These are phyloP conservation scores for Trifolium pratense DNA, from an alignment of 306 rosid genomes.

Conservation along the genomic window DNA sequence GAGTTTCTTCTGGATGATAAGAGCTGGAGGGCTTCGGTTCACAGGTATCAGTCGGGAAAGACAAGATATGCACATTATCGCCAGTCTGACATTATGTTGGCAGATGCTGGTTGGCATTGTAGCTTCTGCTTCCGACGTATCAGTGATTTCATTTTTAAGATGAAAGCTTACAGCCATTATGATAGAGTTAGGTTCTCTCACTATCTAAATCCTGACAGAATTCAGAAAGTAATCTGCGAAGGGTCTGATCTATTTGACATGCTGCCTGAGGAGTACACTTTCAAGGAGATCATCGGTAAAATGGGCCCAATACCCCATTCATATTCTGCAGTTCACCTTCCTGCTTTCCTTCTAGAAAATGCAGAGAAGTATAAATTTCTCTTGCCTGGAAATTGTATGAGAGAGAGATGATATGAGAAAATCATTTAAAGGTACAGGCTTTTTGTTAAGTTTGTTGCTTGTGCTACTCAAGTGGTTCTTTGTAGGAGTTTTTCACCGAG, in stretches of 20 bases:
- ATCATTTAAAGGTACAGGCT: conserved; percentile 36
- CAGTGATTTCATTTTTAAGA: conserved; percentile 87
- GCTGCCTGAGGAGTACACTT: conserved; percentile 98
- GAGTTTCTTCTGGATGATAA: conserved; percentile 86
- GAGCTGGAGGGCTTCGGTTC: conserved; percentile 98
- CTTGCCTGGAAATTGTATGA: conserved; percentile 84
- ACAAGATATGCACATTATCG: conserved; percentile 92
- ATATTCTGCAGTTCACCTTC: conserved; percentile 94
- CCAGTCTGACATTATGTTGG: conserved; percentile 84
- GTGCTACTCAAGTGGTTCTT: conserved; percentile 61
- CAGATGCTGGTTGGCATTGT: conserved; percentile 99
- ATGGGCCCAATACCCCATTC: conserved; percentile 99
- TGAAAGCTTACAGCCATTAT: conserved; percentile 96
- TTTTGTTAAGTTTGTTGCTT: conserved; percentile 55
- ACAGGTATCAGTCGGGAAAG: conserved; percentile 70
- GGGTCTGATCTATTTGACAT: conserved; percentile 89
- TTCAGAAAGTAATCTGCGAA: conserved; percentile 80
- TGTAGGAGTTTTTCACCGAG: conserved; percentile 47
- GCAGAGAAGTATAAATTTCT: conserved; percentile 81
- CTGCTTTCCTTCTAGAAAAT: conserved; percentile 85
- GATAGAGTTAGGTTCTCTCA: conserved; percentile 89
- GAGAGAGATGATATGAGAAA: conserved; percentile 63
- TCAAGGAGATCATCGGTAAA: conserved; percentile 93
- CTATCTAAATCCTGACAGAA: conserved; percentile 72
- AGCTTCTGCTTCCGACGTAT: conserved; percentile 96